Conservation (phyloP, 2,329 filamentous ascomycete genomes). For the Fusarium napiforme region DNA sequence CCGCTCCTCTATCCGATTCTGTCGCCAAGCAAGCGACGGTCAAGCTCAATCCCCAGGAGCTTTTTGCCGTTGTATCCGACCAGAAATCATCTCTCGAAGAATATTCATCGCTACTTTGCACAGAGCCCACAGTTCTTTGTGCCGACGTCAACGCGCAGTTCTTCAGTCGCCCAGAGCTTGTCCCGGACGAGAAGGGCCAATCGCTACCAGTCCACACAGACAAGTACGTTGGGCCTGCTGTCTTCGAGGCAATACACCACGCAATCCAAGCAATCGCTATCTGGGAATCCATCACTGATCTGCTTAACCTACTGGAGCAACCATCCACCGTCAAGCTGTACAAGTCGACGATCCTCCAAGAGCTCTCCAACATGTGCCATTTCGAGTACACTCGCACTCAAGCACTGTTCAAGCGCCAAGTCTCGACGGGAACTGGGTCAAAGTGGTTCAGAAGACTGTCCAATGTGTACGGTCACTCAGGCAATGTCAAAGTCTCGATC, state of each 20-base stretch:
- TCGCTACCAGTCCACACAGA: slow-evolving; percentile 52
- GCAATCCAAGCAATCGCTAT: slow-evolving; percentile 50
- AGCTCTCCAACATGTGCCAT: slow-evolving; percentile 58
- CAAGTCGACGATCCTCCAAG: slow-evolving; percentile 54
- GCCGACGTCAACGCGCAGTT: slow-evolving; percentile 51
- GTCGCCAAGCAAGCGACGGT: slow-evolving; percentile 37
- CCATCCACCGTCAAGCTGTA: slow-evolving; percentile 45
- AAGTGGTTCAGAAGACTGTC: slow-evolving; percentile 57
- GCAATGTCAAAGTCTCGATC: slow-evolving; percentile 51
- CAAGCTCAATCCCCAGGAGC: slow-evolving; percentile 48
- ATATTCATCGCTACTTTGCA: slow-evolving; percentile 48
- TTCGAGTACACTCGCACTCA: slow-evolving; percentile 56
- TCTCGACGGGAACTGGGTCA: slow-evolving; percentile 49
- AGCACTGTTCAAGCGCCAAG: slow-evolving; percentile 53
- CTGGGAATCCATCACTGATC: slow-evolving; percentile 54
- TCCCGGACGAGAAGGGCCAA: slow-evolving; percentile 58
- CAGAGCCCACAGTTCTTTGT: slow-evolving; percentile 49
- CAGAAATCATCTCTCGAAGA: slow-evolving; percentile 50
- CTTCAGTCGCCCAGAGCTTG: slow-evolving; percentile 54
- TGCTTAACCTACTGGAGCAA: slow-evolving; percentile 49
- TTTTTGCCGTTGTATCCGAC: slow-evolving; percentile 47
- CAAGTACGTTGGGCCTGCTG: slow-evolving; percentile 53
- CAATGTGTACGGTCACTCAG: slow-evolving; percentile 49
- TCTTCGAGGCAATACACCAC: slow-evolving; percentile 56
- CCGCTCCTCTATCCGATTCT: slow-evolving; percentile 43